phyloP scores from a whole-genome alignment of 2,329 filamentous ascomycete genomes.

The Aspergillus tamarii region DNA sequence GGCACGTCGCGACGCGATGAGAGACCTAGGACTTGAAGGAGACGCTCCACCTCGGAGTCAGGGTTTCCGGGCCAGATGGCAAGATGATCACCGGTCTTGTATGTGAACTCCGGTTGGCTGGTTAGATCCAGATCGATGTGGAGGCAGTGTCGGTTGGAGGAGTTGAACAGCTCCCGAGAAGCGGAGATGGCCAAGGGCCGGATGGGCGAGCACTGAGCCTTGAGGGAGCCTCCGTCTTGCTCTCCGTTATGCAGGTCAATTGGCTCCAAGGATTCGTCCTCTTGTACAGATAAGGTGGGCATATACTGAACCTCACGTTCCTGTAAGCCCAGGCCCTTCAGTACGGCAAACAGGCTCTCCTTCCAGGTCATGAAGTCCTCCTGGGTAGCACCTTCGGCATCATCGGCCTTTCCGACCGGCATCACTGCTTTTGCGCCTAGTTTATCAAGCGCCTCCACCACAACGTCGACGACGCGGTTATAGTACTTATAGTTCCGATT shows the following conservation, averaged over 20 bases:
- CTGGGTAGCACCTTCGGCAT: slow-evolving; percentile 92
- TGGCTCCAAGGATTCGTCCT: slow-evolving; percentile 70
- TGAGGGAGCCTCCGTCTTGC: slow-evolving; percentile 75
- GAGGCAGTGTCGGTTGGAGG: slow-evolving; percentile 80
- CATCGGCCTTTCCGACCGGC: slow-evolving; percentile 84
- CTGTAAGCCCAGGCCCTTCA: slow-evolving; percentile 78
- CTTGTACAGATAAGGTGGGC: slow-evolving; percentile 76
- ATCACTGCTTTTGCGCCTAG: slow-evolving; percentile 78
- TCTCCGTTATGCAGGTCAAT: slow-evolving; percentile 84
- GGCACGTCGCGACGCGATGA: slow-evolving; percentile 30
- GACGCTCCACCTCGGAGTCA: slow-evolving; percentile 80
- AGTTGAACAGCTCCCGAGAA: slow-evolving; percentile 78
- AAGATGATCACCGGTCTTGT: slow-evolving; percentile 91
- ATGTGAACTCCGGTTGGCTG: slow-evolving; percentile 75
- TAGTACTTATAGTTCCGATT: slow-evolving; percentile 99
- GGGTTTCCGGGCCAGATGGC: slow-evolving; percentile 91
- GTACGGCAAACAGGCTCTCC: slow-evolving; percentile 84
- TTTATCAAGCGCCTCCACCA: slow-evolving; percentile 73
- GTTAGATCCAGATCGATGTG: slow-evolving; percentile 88
- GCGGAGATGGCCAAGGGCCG: slow-evolving; percentile 81
- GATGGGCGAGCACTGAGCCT: slow-evolving; percentile 72
- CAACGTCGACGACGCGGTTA: slow-evolving; percentile 89
- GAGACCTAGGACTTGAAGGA: slow-evolving; percentile 73
- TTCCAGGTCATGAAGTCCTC: slow-evolving; percentile 97
- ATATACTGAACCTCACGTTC: slow-evolving; percentile 90